Evolutionary conservation across 257 asterid genomes (phyloP), one percentile per base, ranked within the genome.

Genomic region (Cruciata laevipes): DNA sequence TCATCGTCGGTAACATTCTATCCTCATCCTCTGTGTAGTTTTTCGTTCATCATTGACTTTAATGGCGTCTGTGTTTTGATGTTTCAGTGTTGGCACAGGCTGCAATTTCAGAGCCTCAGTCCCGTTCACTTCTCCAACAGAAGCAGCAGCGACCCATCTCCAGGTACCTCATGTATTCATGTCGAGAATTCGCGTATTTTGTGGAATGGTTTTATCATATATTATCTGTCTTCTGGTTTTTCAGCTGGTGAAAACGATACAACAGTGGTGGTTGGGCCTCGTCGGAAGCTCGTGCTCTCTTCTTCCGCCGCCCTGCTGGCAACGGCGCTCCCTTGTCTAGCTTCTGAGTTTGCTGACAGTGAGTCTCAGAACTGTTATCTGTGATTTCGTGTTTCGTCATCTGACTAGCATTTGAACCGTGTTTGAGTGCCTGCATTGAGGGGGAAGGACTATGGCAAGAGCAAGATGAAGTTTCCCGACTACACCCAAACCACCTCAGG

Each of bases 391-490:
- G 30, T 27, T 27, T 27, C 30, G 47, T 71, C 68, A 75, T 74
- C 80, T 56, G 60, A 73, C 66, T 66, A 27, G 35, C 25, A 31
- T 23, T 51, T 60, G 77, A 83, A 83, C 80, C 84, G 31, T 71
- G 76, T 17, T 83, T 80, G 77, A 93, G 97, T 93, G 96, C 99
- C 99, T 67, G 99, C 99, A 67, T 73, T 93, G 87, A 87, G 92
- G 56, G 99, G 97, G 59, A 93, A 93, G 87, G 99, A 90, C 72
- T 93, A 93, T 64, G 99, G 99, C 38, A 88, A 93, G 87, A 78
- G 95, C 70, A 90, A 90, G 90, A 90, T 93, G 99, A 77, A 77
- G 59, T 88, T 78, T 80, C 95, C 96, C 68, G 99, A 93, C 83
- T 93, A 93, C 73, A 70, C 66, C 12, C 89, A 88, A 81, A 93